Conservation (phyloP, 495 filamentous ascomycete genomes). For the Parathielavia appendiculata region DNA sequence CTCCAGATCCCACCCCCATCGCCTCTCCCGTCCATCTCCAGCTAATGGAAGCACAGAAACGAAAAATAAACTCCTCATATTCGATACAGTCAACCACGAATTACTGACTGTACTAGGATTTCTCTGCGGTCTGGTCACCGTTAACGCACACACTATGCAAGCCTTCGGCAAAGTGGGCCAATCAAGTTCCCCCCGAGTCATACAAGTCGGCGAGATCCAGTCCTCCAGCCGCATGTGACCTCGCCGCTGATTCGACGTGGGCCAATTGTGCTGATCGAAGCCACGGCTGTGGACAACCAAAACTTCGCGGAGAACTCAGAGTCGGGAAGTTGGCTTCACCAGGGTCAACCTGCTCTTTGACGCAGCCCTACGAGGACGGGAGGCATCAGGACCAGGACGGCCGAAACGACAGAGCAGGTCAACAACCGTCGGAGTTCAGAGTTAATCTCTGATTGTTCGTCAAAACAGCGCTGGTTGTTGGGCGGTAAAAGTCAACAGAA, state of each 20-base stretch:
- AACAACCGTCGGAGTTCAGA: constrained; percentile 10
- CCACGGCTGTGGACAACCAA: neutral
- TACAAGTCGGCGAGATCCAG: neutral
- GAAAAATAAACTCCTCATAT: too few species aligned
- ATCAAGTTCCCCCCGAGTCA: neutral
- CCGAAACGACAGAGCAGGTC: neutral
- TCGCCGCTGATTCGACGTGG: neutral
- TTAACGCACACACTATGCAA: neutral
- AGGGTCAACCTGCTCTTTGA: neutral
- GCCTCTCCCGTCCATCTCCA: neutral
- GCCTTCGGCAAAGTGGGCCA: constrained; percentile 1
- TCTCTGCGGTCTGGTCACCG: too few species aligned
- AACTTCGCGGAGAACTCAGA: neutral
- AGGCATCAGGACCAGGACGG: neutral
- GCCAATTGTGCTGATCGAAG: neutral
- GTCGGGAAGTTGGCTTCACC: neutral
- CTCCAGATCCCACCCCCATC: neutral
- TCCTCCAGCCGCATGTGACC: constrained; percentile 1
- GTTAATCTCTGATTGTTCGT: too few species aligned
- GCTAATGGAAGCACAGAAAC: neutral
- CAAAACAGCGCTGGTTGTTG: too few species aligned
- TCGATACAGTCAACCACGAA: too few species aligned
- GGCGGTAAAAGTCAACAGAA: too few species aligned
- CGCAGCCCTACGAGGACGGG: constrained; percentile 5
- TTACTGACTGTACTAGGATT: too few species aligned